These are phyloP conservation scores for Rhizomucor pusillus DNA, from an alignment of 371 early-diverging fungal genomes.

Conservation along the genomic window DNA sequence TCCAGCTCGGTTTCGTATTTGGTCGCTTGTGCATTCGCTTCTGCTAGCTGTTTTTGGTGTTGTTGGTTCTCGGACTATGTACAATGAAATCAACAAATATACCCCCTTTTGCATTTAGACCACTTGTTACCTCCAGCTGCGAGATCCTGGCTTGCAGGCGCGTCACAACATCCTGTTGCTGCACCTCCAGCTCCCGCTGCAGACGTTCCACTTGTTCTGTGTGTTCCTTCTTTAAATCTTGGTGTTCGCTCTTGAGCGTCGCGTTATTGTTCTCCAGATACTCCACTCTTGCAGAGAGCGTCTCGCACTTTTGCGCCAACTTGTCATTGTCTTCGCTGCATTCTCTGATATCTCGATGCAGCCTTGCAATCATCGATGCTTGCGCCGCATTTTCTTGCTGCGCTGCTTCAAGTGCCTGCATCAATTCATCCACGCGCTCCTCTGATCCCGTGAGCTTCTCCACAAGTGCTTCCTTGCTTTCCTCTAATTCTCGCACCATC, in stretches of 20 bases:
- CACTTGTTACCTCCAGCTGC: neutral
- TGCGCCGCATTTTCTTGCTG: slow-evolving; percentile 64
- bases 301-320: slow-evolving; percentile 47
- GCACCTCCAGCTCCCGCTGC: neutral
- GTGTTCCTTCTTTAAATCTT: neutral
- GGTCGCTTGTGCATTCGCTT: neutral
- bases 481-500: slow-evolving; percentile 49
- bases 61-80: slow-evolving; percentile 1
- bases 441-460: slow-evolving; percentile 60
- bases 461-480: slow-evolving; percentile 57
- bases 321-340: slow-evolving; percentile 35
- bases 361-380: slow-evolving; percentile 31
- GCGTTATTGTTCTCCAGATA: slow-evolving; percentile 37
- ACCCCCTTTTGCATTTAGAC: neutral
- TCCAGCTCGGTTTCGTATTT: slow-evolving; percentile 7
- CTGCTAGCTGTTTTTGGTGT: slow-evolving; percentile 3
- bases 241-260: neutral
- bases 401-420: slow-evolving; percentile 36
- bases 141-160: neutral
- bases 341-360: slow-evolving; percentile 52
- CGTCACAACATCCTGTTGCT: slow-evolving; percentile 1
- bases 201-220: neutral
- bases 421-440: slow-evolving; percentile 56
- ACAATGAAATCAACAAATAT: slow-evolving; percentile 4
- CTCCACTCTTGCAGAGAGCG: slow-evolving; percentile 51